Base-by-base conservation (phyloP, 1,284 basidiomycete genomes). In the Chondrostereum purpureum region DNA sequence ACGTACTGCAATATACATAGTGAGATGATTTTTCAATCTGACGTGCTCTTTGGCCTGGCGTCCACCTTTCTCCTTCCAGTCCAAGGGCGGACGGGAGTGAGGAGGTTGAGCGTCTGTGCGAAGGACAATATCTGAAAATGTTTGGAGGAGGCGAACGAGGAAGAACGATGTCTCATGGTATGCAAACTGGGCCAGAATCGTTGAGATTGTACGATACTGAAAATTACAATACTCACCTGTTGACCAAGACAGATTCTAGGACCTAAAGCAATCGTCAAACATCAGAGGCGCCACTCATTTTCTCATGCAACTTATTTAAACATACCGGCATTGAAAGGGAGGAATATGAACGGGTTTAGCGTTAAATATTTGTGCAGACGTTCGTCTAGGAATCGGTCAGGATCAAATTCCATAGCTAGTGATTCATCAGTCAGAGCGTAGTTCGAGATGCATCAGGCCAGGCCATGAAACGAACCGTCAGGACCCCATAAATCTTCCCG, bases 111-210 rank as follows among this genome's bases (percentile, higher is more conserved):
- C 69, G 45, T 86, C 80, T 10, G 70, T 59, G 0, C 78, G 78
- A 23, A 87, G 61, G 8, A 69, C 66, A 54, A 88, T 77, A 2
- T 66, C 64, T 49, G 78, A 73, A 52, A 79, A 86, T 17, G 68
- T 68, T 53, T 87, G 83, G 40, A 88, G 58, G 19, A 88, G 59
- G 21, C 78, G 69, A 6, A 80, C 75, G 24, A 88, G 69, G 61
- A 85, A 78, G 56, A 76, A 87, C 2, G 80, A 77, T 37, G 79
- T 76, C 58, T 88, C 78, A 55, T 85, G 85, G 50, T 78, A 79
- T 3, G 83, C 83, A 35, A 48, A 51, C 11, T 49, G 16, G 33
- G 16, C 5, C 27, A 33, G n/a, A 11, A 11, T n/a, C 10, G 27
- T 11, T n/a, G 27, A 33, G 11, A 33, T 33, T 33, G 27, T n/a